Base-by-base conservation (phyloP, 768 basidiomycete species). In the Serpula lacrymans region DNA sequence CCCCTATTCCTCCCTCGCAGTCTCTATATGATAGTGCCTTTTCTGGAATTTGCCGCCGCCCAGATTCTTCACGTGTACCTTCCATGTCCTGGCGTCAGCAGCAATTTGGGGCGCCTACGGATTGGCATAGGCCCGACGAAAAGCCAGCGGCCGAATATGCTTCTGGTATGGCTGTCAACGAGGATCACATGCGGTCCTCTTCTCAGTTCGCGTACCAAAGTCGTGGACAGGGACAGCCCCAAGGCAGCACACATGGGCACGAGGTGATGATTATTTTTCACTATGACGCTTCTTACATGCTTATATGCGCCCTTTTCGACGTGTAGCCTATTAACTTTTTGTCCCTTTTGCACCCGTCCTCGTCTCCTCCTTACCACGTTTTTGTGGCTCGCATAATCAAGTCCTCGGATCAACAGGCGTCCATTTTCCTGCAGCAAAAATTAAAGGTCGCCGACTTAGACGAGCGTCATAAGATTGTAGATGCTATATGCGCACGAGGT, bases 341-440 rank as follows among this genome's bases (percentile, higher is more conserved):
- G 39, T 86, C 86, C 11, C 70, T 91, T 37, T 72, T 92, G 36
- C 88, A 90, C 52, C 89, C 89, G 1, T 87, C 88, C 0, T 87
- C 88, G 1, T 80, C 83, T 21, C 89, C 89, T 11, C 88, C 88
- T 2, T 92, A 92, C 54, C 77, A 78, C 39, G 68, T 86, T 40
- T 89, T 92, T 51, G 88, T 91, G 10, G 69, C 79, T 13, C 82
- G 89, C 18, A 91, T 92, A 50, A 87, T 90, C 71, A 90, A 87
- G 64, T 84, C 82, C 2, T 89, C 88, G 4, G 89, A 92, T 54
- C 89, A 92, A 55, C 89, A 92, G 53, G 89, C 89, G 10, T 89
- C 87, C 11, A 91, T 91, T 39, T 92, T 92, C 54, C 69, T 92
- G 28, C 88, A 91, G 55, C 89, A 92, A 56, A 92, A 92, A 55